phyloP scores from a whole-genome alignment of 352 stramenopile species.

The Phytophthora sp. region DNA sequence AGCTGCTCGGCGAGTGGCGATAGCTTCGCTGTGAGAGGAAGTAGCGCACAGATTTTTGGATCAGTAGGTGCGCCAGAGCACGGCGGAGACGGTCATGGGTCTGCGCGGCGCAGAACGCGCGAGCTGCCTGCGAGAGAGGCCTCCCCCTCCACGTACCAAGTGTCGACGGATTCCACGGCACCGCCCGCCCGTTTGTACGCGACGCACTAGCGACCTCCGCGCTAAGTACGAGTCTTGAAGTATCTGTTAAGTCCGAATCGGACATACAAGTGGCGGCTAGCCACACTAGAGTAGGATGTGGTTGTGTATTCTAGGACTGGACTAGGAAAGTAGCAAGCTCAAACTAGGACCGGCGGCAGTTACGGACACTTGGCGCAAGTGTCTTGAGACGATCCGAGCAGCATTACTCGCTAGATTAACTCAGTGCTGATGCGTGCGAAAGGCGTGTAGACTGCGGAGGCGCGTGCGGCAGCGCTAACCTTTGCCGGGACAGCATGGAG shows the following conservation, averaged over 20 bases:
- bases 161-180: slow-evolving; percentile 16
- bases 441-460: no score
- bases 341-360: neutral
- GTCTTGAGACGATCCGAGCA: no score
- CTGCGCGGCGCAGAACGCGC: neutral
- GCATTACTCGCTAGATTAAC: no score
- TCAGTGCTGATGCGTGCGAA: no score
- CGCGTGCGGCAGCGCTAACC: no score
- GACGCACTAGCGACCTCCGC: no score
- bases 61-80: neutral
- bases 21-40: slow-evolving; percentile 6
- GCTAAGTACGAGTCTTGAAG: no score
- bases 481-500: no score
- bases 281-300: neutral
- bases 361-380: no score
- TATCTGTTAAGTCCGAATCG: no score
- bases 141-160: slow-evolving; percentile 26
- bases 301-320: neutral
- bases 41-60: slow-evolving; percentile 2
- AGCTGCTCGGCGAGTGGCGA: neutral
- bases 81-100: neutral
- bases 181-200: slow-evolving; percentile 9
- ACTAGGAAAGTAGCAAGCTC: neutral
- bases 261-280: slow-evolving; percentile 2
- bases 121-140: neutral